Percentiles rank a stretch among this genome's conserved stretches.
Conservation (phyloP, 1,284 basidiomycete species). For the Ustilago lituana region DNA sequence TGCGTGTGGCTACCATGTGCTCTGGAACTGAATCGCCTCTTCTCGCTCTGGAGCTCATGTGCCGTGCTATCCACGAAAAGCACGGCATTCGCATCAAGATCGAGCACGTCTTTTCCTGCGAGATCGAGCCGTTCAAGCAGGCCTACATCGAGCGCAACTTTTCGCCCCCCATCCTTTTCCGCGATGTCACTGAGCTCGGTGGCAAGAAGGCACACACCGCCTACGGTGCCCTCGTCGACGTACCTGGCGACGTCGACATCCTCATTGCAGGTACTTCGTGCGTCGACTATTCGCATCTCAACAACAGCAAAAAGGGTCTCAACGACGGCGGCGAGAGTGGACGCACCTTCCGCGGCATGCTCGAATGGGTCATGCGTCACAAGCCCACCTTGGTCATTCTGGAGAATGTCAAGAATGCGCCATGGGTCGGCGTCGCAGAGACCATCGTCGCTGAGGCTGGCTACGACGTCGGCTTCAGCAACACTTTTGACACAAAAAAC, state of each 20-base stretch:
- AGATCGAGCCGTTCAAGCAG: constrained; percentile 98
- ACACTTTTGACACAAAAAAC: constrained; percentile 84
- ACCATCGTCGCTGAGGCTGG: constrained; percentile 78
- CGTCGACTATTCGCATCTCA: constrained; percentile 94
- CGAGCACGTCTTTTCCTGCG: constrained; percentile 95
- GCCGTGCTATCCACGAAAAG: constrained; percentile 77
- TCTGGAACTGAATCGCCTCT: constrained; percentile 94
- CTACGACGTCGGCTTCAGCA: constrained; percentile 77
- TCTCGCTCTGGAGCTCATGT: constrained; percentile 85
- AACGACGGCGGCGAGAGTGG: constrained; percentile 63
- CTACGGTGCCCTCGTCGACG: constrained; percentile 83
- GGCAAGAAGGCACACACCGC: constrained; percentile 75
- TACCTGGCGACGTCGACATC: constrained; percentile 86
- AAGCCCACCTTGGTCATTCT: constrained; percentile 88
- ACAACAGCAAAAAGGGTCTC: constrained; percentile 84
- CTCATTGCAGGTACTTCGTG: constrained; percentile 93
- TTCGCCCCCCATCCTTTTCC: constrained; percentile 83
- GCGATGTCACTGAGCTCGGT: constrained; percentile 90
- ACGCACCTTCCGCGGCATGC: constrained; percentile 73
- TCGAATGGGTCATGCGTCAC: constrained; percentile 88
- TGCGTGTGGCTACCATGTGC: constrained; percentile 96
- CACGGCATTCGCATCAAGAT: constrained; percentile 76
- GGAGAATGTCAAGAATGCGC: constrained; percentile 91
- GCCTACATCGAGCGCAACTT: constrained; percentile 98
- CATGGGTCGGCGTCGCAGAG: constrained; percentile 80